Evolutionary conservation across 2,329 filamentous ascomycete genomes (phyloP), one percentile per base, ranked within the genome.

Genomic region (Aotearoamyces nothofagi): DNA sequence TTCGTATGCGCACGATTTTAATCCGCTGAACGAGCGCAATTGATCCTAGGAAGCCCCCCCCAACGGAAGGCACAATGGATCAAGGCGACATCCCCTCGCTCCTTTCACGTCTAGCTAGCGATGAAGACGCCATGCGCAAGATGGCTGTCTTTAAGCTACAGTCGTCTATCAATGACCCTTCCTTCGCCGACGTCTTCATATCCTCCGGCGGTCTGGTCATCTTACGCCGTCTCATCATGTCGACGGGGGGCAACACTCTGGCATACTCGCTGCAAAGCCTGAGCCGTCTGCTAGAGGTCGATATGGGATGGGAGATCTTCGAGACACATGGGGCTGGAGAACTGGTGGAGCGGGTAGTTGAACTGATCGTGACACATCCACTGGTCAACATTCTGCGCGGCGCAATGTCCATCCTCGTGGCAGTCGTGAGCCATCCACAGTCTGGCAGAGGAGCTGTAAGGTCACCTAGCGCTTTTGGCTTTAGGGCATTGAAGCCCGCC

Each of bases 131-230:
- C 32, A 77, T 82, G 42, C 82, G 86, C 48, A 98, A 98, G 56
- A 94, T 96, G 82, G 90, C 90, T 35, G 90, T 92, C 36, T 98
- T 98, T 69, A 94, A 94, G 60, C 72, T 98, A 40, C 90, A 98
- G 56, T 78, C 71, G 39, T 84, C 82, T 37, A 93, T 98, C 55
- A 87, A 86, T 50, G 90, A 98, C 56, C 87, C 87, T 15, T 79
- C 84, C 28, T 96, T 96, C 53, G 90, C 90, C 46, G 90, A 96
- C 53, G 75, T 92, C 43, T 98, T 98, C 58, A 92, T 96, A 37
- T 74, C 78, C 29, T 80, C 84, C 27, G 84, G 84, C 33, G 90
- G 90, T 4, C 64, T 96, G 39, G 66, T 74, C 40, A 74, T 87
- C 41, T 60, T 98, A 44, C 73, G 83, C 30, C 74, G 80, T 32